Percentiles rank a stretch among this genome's conserved stretches.
phyloP scores from a whole-genome alignment of 352 stramenopile genomes.

The Pythium aquatile region DNA sequence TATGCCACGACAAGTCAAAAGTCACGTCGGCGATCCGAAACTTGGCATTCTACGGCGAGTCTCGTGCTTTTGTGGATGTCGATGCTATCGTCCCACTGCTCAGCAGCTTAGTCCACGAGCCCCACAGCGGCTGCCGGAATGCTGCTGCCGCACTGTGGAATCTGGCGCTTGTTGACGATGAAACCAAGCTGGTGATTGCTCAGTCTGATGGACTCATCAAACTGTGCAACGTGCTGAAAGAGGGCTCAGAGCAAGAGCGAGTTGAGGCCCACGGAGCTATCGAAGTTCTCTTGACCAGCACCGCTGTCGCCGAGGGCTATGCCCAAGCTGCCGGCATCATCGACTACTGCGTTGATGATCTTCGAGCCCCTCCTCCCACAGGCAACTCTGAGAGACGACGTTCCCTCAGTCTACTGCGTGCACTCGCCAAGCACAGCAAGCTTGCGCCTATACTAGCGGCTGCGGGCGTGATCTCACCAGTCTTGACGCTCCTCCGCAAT shows the following conservation, averaged over 20 bases:
- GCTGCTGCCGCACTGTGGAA: conserved; percentile 1
- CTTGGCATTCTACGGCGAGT: conserved; percentile 2
- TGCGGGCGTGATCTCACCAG: not conserved
- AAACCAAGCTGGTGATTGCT: conserved; percentile 3
- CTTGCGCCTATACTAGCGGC: not conserved
- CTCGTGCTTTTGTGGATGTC: not conserved
- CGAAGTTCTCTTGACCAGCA: not conserved
- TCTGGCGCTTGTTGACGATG: not conserved
- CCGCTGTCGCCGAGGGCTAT: not conserved
- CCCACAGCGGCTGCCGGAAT: not conserved
- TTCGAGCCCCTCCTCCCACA: not conserved
- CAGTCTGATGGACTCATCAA: not conserved
- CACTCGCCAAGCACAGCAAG: not conserved
- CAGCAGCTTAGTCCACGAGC: not conserved
- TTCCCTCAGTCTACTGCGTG: not conserved
- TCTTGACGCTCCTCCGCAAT: not conserved
- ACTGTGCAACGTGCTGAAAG: not conserved
- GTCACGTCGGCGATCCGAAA: conserved; percentile 1
- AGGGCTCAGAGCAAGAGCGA: not conserved
- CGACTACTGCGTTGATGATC: not conserved
- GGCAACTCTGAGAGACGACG: not conserved
- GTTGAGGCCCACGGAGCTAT: not conserved
- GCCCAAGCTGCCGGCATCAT: not conserved
- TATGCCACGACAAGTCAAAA: not conserved
- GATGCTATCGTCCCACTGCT: not conserved